These are phyloP conservation scores for Talaromyces atroroseus DNA, from an alignment of 2,329 filamentous ascomycete species.

Conservation along the genomic window DNA sequence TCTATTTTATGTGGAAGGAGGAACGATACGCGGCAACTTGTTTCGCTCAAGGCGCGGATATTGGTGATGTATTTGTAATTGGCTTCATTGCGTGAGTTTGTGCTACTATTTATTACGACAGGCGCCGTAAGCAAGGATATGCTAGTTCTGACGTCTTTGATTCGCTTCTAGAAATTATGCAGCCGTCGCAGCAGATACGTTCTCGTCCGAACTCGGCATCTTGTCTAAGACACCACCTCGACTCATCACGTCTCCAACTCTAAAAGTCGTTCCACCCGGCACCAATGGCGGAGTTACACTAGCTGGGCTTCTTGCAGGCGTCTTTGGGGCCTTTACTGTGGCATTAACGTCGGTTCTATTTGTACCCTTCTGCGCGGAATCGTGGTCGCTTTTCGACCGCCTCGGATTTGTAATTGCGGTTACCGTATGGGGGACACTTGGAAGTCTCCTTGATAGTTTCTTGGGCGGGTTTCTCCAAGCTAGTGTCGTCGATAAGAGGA, in stretches of 20 bases:
- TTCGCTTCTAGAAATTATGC: constrained; percentile 65
- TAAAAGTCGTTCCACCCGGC: constrained; percentile 76
- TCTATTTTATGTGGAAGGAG: constrained; percentile 34
- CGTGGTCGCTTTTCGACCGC: constrained; percentile 22
- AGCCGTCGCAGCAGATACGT: constrained; percentile 85
- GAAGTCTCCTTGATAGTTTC: constrained; percentile 80
- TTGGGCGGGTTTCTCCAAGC: constrained; percentile 80
- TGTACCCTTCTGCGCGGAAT: constrained; percentile 58
- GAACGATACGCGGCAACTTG: constrained; percentile 24
- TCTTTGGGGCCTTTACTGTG: constrained; percentile 65
- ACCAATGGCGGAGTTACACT: constrained; percentile 90
- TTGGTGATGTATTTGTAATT: constrained; percentile 34
- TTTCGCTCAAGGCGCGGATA: constrained; percentile 30
- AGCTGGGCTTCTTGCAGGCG: constrained; percentile 66
- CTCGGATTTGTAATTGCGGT: constrained; percentile 56
- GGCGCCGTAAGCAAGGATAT: not conserved
- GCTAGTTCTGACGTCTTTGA: not conserved
- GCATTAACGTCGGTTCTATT: constrained; percentile 64
- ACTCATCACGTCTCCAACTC: constrained; percentile 73
- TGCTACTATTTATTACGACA: not conserved
- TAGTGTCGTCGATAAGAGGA: constrained; percentile 76
- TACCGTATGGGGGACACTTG: constrained; percentile 67
- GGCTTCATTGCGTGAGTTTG: constrained; percentile 36
- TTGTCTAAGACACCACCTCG: constrained; percentile 69
- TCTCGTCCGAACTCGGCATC: constrained; percentile 92